Percentiles rank a stretch among this genome's conserved stretches.
phyloP scores from a whole-genome alignment of 495 filamentous ascomycete genomes.

The Lasiosphaeria hispida region DNA sequence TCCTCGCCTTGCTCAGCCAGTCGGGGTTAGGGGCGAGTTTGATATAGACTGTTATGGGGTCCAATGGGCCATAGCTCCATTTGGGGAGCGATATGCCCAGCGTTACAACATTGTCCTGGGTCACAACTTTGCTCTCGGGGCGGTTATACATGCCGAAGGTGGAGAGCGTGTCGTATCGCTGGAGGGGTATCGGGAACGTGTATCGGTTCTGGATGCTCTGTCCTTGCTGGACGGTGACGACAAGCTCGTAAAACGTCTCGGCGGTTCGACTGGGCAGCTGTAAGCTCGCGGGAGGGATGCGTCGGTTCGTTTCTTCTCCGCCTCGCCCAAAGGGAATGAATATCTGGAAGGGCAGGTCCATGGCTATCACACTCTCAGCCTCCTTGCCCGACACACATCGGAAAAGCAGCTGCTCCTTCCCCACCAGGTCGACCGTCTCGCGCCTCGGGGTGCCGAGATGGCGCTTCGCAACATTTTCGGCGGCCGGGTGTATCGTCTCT shows the following conservation, averaged over 20 bases:
- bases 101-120: conserved; percentile 88
- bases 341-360: conserved; percentile 95
- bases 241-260: conserved; percentile 94
- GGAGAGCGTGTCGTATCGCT: conserved; percentile 91
- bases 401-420: conserved; percentile 91
- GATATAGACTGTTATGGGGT: conserved; percentile 94
- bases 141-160: conserved; percentile 99
- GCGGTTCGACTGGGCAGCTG: conserved; percentile 88
- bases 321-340: conserved; percentile 95
- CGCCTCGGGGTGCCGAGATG: conserved; percentile 89
- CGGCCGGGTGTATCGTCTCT: conserved; percentile 94
- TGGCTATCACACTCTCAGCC: conserved; percentile 84
- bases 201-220: conserved; percentile 83
- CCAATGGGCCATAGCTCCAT: conserved; percentile 95
- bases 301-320: conserved; percentile 78
- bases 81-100: conserved; percentile 85
- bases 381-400: conserved; percentile 80
- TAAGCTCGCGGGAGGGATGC: conserved; percentile 89
- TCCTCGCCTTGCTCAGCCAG: conserved; percentile 83
- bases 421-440: conserved; percentile 87
- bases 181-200: conserved; percentile 84
- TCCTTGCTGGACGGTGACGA: conserved; percentile 93
- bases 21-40: conserved; percentile 89
- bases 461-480: conserved; percentile 89
- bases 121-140: conserved; percentile 79